Conservation (phyloP, 2,329 filamentous ascomycete species). For the Trichoderma oligosporum region DNA sequence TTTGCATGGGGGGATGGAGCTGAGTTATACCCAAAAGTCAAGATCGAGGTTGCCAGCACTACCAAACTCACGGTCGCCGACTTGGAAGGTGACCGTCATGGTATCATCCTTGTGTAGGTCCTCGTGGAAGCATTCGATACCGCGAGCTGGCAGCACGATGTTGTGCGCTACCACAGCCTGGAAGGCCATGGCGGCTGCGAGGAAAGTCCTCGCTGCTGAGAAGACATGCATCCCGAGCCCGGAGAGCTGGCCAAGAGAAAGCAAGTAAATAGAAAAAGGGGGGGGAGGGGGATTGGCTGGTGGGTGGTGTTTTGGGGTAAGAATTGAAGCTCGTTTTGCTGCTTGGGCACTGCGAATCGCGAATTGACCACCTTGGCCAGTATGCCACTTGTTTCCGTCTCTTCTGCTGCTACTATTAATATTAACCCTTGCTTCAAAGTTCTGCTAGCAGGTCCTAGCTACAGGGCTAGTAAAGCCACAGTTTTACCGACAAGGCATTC, state of each 20-base stretch:
- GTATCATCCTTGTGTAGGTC: constrained; percentile 86
- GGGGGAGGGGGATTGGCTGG: neutral
- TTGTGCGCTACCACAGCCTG: constrained; percentile 77
- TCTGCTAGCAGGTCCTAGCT: neutral
- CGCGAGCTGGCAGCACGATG: constrained; percentile 90
- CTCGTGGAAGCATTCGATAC: constrained; percentile 97
- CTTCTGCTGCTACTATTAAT: neutral
- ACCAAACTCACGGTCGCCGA: constrained; percentile 93
- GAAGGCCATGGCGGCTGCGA: constrained; percentile 40
- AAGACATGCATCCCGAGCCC: constrained; percentile 29
- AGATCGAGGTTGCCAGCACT: constrained; percentile 92
- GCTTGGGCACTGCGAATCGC: constrained; percentile 9
- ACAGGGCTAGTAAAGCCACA: constrained; percentile 1
- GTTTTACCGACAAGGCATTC: constrained; percentile 21
- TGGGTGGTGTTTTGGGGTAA: neutral
- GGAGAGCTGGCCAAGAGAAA: neutral
- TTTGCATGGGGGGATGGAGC: no score
- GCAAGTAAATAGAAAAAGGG: no score
- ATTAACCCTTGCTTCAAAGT: neutral
- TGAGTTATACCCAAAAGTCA: constrained; percentile 83
- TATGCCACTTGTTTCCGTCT: neutral
- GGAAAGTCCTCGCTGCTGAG: constrained; percentile 41
- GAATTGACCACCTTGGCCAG: constrained; percentile 22
- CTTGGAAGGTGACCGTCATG: constrained; percentile 98
- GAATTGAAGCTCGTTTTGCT: neutral